Base-by-base conservation (phyloP, 1,139 yeast species). In the Arxiozyma heterogenica region DNA sequence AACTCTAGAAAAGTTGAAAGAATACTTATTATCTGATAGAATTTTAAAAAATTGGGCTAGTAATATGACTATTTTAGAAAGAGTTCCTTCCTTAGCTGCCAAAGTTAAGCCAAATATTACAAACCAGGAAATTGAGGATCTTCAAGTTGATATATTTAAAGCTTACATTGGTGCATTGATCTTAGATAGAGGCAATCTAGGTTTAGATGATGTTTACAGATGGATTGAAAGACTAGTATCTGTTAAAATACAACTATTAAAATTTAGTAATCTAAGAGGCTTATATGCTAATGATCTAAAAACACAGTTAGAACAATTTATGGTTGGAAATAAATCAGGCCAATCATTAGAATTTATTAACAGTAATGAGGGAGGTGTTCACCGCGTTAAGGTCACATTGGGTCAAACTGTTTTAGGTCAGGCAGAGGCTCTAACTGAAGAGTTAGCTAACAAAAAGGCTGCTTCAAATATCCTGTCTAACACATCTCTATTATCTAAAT, bases 141-240 rank as follows among this genome's bases (percentile, higher is more conserved):
- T 43, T 34, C 38, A 50, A 18, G 9, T 23, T 23, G 53, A 48
- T 25, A 20, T 44, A 15, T 49, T 54, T 17, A 50, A 54, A 45
- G 49, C 57, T 22, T 54, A 48, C 42, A 41, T 54, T 20, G 57
- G 55, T 18, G 57, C 53, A n/a, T 39, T 54, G 15, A 43, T 51
- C 4, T n/a, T 46, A 12, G 57, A 54, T 21, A 48, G 48, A 17
- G 22, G 22, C 11, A 42, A 41, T 18, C 8, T 30, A 4, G 8
- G 46, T 20, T 41, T 44, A 5, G 23, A 42, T 2, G 51, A 47
- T 41, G 20, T 54, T 12, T 17, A 17, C 20, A 45, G n/a, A 6
- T 54, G 53, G 54, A 12, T 52, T 12, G 41, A 23, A 15, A 15
- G 9, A 15, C 34, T 51, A 21, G 18, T 9, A 21, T 44, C 41